Percentiles rank a stretch among this genome's conserved stretches.
phyloP scores from a whole-genome alignment of 2,329 filamentous ascomycete genomes.

The Ophiostoma novo-ulmi region DNA sequence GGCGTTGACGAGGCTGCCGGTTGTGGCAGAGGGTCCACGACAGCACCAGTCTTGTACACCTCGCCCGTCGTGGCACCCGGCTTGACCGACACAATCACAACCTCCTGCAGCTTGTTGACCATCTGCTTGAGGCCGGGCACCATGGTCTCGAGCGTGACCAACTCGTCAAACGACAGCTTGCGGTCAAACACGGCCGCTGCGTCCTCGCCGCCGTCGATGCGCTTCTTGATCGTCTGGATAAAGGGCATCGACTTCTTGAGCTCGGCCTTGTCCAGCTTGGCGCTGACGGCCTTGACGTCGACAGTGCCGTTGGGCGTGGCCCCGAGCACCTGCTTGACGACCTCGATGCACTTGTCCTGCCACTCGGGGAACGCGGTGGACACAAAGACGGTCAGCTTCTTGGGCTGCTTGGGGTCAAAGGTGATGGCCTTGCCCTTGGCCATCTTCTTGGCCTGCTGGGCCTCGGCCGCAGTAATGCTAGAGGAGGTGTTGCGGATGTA shows the following conservation, averaged over 20 bases:
- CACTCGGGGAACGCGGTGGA: conserved; percentile 77
- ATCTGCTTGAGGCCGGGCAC: conserved; percentile 50
- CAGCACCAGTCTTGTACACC: conserved; percentile 44
- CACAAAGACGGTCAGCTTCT: conserved; percentile 82
- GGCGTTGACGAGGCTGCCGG: conserved; percentile 72
- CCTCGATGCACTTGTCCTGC: conserved; percentile 85
- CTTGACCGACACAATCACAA: conserved; percentile 67
- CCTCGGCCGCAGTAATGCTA: conserved; percentile 30
- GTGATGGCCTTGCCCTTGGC: conserved; percentile 81
- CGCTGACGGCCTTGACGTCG: conserved; percentile 77
- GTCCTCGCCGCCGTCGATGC: conserved; percentile 66
- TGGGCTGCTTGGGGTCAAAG: conserved; percentile 87
- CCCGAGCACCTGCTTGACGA: conserved; percentile 55
- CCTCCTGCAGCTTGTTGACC: conserved; percentile 44
- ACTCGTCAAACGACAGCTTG: conserved; percentile 83
- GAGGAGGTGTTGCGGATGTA: conserved; percentile 59
- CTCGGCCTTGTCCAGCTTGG: conserved; percentile 74
- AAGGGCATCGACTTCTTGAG: conserved; percentile 99
- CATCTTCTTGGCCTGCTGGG: conserved; percentile 37
- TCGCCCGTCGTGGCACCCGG: conserved; percentile 63
- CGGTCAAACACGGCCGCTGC: conserved; percentile 69
- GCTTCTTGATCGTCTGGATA: conserved; percentile 79
- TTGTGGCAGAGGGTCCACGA: conserved; percentile 54
- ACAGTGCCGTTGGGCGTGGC: conserved; percentile 25
- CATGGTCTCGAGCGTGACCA: conserved; percentile 70